Base-by-base conservation (phyloP, 2,329 filamentous ascomycete species). In the Fusarium newnesense region DNA sequence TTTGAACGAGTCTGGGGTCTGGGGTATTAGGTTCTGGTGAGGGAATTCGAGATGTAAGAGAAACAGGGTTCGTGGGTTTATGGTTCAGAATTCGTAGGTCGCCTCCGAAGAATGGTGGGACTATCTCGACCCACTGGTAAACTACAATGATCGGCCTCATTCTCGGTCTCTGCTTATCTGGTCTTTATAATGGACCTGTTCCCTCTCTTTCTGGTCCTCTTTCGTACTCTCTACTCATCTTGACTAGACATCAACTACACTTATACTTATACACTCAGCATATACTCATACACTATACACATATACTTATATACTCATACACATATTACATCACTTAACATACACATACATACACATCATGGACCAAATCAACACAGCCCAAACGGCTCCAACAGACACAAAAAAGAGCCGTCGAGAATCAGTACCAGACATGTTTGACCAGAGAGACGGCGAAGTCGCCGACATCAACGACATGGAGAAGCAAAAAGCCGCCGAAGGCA, bases 401-500 rank as follows among this genome's bases (percentile, higher is more conserved):
- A 69, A 73, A 34, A 59, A 64, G 56, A 15, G 15, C 18, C 42
- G 56, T 28, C 36, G 49, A 36, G 47, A 59, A 52, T 63, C 60
- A 39, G 64, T 70, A 44, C 74, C 70, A 36, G 79, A 80, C 60
- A 75, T 79, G 65, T 73, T 79, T 26, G 77, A 72, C 63, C 73
- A 73, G 49, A 74, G 78, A 19, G 73, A 77, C 19, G 81, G 80
- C 39, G 81, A 82, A 59, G 66, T 75, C 8, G 69, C 77, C 86
- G 50, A 91, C 83, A 65, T 76, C 61, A 78, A 80, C 63, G 85
- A 87, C 69, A 73, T 84, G 44, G 86, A 87, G 79, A 84, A 85
- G 78, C 82, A 84, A 69, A 87, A 85, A 76, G 81, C 81, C 18
- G 82, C 81, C 11, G 77, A 84, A 73, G 87, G 86, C 62, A 78